phyloP scores from a whole-genome alignment of 768 basidiomycete species.

The Cantharellus cinnabarinus region DNA sequence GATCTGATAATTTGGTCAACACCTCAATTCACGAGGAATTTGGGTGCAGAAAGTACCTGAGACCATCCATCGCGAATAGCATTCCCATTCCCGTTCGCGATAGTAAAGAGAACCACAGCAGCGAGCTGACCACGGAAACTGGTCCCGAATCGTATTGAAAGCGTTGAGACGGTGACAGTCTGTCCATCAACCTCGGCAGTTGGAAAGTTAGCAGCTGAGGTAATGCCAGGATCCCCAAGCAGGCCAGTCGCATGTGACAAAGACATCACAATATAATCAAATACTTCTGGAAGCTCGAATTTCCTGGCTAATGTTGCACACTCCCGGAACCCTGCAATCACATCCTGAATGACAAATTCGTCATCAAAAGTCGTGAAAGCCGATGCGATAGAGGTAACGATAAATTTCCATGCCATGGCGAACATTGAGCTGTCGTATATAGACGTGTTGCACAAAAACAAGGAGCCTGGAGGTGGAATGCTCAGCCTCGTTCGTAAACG shows the following conservation, averaged over 20 bases:
- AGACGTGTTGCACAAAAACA: conserved; percentile 60
- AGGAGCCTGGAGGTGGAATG: conserved; percentile 24
- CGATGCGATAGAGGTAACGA: conserved; percentile 85
- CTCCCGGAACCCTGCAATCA: conserved; percentile 91
- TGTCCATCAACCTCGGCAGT: conserved; percentile 80
- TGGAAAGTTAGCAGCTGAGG: conserved; percentile 65
- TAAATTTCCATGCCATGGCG: conserved; percentile 75
- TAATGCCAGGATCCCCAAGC: conserved; percentile 26
- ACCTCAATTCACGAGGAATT: neutral
- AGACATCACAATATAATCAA: conserved; percentile 87
- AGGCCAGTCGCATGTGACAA: conserved; percentile 83
- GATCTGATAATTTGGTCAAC: conserved; percentile 30
- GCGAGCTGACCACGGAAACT: conserved; percentile 92
- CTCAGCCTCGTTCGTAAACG: neutral
- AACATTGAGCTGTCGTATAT: conserved; percentile 87
- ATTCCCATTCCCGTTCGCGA: conserved; percentile 89
- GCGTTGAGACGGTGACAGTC: conserved; percentile 69
- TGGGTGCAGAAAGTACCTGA: conserved; percentile 28
- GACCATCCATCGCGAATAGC: conserved; percentile 90
- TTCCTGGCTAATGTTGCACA: conserved; percentile 82
- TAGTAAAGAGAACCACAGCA: conserved; percentile 91
- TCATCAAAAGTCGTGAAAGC: conserved; percentile 94
- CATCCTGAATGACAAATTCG: conserved; percentile 86
- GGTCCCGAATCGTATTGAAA: conserved; percentile 85
- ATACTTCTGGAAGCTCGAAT: conserved; percentile 83